A percentile compares a stretch with the other conserved stretches of the same genome.
phyloP scores from a whole-genome alignment of 169 alveolate species.

The Theileria orientalis region DNA sequence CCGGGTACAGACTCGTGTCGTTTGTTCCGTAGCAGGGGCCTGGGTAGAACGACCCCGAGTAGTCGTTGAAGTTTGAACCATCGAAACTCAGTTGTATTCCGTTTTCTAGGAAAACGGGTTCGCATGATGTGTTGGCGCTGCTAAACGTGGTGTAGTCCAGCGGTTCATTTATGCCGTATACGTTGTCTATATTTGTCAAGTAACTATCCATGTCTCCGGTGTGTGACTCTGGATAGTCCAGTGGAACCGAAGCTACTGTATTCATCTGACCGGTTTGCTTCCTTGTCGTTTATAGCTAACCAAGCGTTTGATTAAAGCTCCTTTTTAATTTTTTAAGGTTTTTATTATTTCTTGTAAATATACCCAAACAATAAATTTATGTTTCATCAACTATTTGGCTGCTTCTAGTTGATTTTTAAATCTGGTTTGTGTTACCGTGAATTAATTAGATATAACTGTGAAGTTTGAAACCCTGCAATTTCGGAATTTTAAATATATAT shows the following conservation, averaged over 20 bases:
- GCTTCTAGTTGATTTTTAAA: too few relatives aligned
- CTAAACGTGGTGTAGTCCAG: not conserved
- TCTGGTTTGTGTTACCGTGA: too few relatives aligned
- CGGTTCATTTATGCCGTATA: not conserved
- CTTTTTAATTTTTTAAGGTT: not conserved
- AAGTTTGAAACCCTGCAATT: too few relatives aligned
- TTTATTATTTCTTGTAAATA: not conserved
- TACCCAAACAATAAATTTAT: too few relatives aligned
- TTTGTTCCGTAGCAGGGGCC: not conserved
- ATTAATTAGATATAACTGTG: too few relatives aligned
- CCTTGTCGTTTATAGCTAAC: not conserved
- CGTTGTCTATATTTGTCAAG: not conserved
- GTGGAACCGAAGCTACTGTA: not conserved
- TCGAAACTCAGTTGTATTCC: constrained; percentile 8
- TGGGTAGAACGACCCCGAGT: not conserved
- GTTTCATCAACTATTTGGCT: too few relatives aligned
- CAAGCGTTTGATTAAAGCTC: too few relatives aligned
- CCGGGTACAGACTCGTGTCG: not conserved
- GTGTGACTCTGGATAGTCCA: not conserved
- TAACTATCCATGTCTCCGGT: not conserved
- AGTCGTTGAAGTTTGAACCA: not conserved
- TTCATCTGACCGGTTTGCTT: not conserved
- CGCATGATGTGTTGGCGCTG: not conserved
- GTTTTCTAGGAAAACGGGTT: not conserved
- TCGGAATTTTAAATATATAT: too few relatives aligned